These are phyloP conservation scores for Apiospora arundinis DNA, from an alignment of 2,329 filamentous ascomycete genomes.

Conservation along the genomic window DNA sequence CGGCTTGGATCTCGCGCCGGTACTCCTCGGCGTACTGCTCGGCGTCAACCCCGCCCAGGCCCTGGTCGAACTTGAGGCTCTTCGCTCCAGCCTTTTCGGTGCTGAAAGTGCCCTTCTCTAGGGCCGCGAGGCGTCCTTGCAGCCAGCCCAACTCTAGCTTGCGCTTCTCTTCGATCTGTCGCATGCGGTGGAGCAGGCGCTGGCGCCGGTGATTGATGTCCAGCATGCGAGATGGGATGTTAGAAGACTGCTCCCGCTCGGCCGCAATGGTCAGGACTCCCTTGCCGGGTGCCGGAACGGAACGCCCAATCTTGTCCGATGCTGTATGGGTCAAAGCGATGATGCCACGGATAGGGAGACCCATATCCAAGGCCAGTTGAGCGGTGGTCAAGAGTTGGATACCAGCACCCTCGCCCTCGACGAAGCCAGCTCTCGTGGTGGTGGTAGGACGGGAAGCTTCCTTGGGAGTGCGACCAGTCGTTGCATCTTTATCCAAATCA, in stretches of 20 bases:
- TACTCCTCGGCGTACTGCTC: conserved; percentile 17
- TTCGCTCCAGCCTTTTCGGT: conserved; percentile 14
- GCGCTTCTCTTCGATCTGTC: conserved; percentile 31
- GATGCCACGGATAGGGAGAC: conserved; percentile 42
- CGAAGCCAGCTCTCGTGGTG: conserved; percentile 42
- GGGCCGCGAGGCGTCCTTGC: not conserved
- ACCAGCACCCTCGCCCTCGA: conserved; percentile 44
- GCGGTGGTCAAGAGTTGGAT: conserved; percentile 44
- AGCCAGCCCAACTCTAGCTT: conserved; percentile 25
- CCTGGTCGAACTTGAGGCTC: conserved; percentile 16
- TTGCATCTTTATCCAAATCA: conserved; percentile 38
- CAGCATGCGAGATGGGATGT: conserved; percentile 34
- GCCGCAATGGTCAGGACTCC: conserved; percentile 42
- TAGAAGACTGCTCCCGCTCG: conserved; percentile 31
- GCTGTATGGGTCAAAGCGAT: conserved; percentile 42
- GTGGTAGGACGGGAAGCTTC: conserved; percentile 45
- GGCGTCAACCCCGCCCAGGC: conserved; percentile 17
- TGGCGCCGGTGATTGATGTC: conserved; percentile 37
- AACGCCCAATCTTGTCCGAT: conserved; percentile 42
- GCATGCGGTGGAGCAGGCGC: conserved; percentile 32
- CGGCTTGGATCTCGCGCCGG: conserved; percentile 28
- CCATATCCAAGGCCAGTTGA: conserved; percentile 43
- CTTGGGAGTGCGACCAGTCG: conserved; percentile 36
- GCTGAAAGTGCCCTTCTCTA: not conserved
- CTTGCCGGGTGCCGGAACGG: conserved; percentile 46